Percentiles rank a stretch among this genome's conserved stretches.
These are phyloP conservation scores for Saccharomyces cerevisiae DNA, from an alignment of 805 yeast species.

Conservation along the genomic window DNA sequence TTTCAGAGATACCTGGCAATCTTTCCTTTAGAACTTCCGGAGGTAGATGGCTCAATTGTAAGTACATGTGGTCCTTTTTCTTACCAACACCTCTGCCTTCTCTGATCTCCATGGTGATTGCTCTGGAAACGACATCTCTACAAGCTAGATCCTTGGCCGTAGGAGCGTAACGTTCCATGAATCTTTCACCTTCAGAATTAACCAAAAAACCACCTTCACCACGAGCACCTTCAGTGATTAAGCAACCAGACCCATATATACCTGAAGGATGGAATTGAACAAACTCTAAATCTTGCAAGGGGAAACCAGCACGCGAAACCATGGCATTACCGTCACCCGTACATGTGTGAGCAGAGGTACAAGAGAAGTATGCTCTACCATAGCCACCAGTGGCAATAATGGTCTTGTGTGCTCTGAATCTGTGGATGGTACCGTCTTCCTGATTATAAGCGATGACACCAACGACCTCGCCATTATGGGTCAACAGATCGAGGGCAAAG, in stretches of 20 bases:
- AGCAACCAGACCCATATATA: constrained; percentile 97
- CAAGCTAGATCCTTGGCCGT: constrained; percentile 97
- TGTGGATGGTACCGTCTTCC: constrained; percentile 96
- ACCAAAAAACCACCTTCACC: constrained; percentile 99
- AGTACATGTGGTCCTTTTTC: constrained; percentile 85
- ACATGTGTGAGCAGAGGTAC: constrained; percentile 99
- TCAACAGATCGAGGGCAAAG: constrained; percentile 88
- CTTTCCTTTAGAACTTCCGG: constrained; percentile 87
- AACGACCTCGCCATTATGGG: constrained; percentile 91
- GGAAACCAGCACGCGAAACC: constrained; percentile 98
- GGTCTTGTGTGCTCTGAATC: constrained; percentile 95
- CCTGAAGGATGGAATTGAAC: constrained; percentile 99
- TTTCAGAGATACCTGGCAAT: constrained; percentile 98
- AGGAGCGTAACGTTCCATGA: constrained; percentile 99
- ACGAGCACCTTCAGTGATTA: constrained; percentile 98
- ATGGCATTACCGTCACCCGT: constrained; percentile 98
- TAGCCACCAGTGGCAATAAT: constrained; percentile 98
- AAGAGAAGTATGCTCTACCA: constrained; percentile 96
- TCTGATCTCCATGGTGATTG: constrained; percentile 96
- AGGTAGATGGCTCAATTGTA: constrained; percentile 92
- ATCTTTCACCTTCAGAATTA: constrained; percentile 96
- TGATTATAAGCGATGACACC: constrained; percentile 97
- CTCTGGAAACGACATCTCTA: constrained; percentile 96
- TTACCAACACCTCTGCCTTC: constrained; percentile 99
- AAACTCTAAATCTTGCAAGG: constrained; percentile 93